These are phyloP conservation scores for Venturia effusa DNA, from an alignment of 2,329 filamentous ascomycete species.

Conservation along the genomic window DNA sequence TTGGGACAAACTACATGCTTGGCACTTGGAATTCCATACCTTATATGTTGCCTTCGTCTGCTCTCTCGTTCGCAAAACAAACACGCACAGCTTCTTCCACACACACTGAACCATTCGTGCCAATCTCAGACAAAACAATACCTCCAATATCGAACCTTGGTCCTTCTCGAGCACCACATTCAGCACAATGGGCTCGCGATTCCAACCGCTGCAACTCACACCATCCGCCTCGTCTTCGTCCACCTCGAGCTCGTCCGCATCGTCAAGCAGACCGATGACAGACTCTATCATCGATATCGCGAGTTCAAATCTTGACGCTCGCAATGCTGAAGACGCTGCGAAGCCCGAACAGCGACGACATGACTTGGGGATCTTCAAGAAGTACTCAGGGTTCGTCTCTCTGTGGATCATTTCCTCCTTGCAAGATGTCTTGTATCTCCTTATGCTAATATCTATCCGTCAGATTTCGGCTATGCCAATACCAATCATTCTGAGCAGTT, in stretches of 20 bases:
- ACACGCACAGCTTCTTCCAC: background rate
- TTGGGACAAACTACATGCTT: background rate
- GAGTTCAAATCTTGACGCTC: background rate
- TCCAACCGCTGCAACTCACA: background rate
- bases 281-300: background rate
- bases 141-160: background rate
- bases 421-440: too few species aligned
- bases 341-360: background rate
- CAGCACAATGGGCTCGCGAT: background rate
- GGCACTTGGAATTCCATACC: background rate
- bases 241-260: background rate
- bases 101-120: background rate
- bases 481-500: background rate
- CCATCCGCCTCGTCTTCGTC: background rate
- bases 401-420: too few species aligned
- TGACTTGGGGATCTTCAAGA: background rate
- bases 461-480: background rate
- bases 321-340: background rate
- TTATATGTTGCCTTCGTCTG: background rate
- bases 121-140: background rate
- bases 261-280: background rate
- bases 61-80: background rate
- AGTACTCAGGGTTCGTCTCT: background rate
- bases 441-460: background rate
- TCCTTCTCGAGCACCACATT: background rate